A percentile compares a stretch with the other conserved stretches of the same genome.
phyloP scores from a whole-genome alignment of 2,329 filamentous ascomycete genomes.

The Diaporthe velutina region DNA sequence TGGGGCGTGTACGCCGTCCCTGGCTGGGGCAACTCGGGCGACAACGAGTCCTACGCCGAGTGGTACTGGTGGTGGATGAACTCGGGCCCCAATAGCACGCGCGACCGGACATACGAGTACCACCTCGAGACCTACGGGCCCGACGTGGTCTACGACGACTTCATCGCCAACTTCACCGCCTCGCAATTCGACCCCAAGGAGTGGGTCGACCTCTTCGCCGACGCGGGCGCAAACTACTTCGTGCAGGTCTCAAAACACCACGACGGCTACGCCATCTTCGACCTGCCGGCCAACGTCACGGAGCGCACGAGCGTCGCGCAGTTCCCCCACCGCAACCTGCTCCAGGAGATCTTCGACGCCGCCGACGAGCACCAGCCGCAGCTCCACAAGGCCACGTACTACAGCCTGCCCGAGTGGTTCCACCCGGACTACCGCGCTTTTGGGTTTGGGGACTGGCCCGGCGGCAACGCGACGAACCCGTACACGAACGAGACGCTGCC shows the following conservation, averaged over 20 bases:
- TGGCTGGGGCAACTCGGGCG: slow-evolving; percentile 63
- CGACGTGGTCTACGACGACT: slow-evolving; percentile 44
- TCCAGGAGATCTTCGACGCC: slow-evolving; percentile 58
- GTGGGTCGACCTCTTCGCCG: slow-evolving; percentile 54
- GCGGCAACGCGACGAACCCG: slow-evolving; percentile 57
- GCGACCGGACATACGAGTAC: slow-evolving; percentile 41
- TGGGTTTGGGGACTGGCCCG: slow-evolving; percentile 56
- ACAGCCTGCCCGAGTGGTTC: slow-evolving; percentile 61
- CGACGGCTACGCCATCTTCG: slow-evolving; percentile 60
- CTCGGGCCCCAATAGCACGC: slow-evolving; percentile 33
- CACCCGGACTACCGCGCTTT: slow-evolving; percentile 55
- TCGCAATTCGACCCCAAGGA: slow-evolving; percentile 39
- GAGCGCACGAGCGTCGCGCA: slow-evolving; percentile 55
- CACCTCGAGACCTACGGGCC: slow-evolving; percentile 40
- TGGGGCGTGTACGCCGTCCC: slow-evolving; percentile 70
- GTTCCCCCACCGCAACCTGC: slow-evolving; percentile 55
- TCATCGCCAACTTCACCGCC: slow-evolving; percentile 51
- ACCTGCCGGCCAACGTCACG: slow-evolving; percentile 54
- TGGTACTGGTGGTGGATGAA: slow-evolving; percentile 44
- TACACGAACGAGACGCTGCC: slow-evolving; percentile 56
- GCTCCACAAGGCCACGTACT: slow-evolving; percentile 58
- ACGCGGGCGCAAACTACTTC: slow-evolving; percentile 49
- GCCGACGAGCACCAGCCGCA: slow-evolving; percentile 56
- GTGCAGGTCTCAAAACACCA: slow-evolving; percentile 59
- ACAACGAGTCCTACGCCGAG: slow-evolving; percentile 57